Percentiles rank a stretch among this genome's conserved stretches.
phyloP scores from a whole-genome alignment of 1,284 basidiomycete species.

The Rhodotorula sp. region DNA sequence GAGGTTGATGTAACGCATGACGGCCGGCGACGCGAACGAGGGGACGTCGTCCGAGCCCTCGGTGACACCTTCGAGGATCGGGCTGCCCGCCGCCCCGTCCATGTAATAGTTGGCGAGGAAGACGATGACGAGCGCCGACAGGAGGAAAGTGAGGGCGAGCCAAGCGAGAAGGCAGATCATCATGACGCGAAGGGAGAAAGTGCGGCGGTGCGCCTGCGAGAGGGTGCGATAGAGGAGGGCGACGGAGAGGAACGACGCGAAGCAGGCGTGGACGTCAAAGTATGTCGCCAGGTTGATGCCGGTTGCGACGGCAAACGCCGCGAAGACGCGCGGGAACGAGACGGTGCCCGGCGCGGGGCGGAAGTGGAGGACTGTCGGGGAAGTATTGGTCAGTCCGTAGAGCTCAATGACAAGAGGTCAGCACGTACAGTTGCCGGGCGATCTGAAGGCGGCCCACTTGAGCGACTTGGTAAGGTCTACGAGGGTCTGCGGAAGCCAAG shows the following conservation, averaged over 20 bases:
- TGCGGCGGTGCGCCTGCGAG: not conserved
- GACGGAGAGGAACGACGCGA: conserved; percentile 6
- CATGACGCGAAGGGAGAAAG: conserved; percentile 29
- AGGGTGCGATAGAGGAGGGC: conserved; percentile 29
- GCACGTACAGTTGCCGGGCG: conserved; percentile 10
- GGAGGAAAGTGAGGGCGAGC: conserved; percentile 16
- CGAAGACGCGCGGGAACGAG: conserved; percentile 6
- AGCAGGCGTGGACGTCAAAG: conserved; percentile 1
- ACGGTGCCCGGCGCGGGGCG: conserved; percentile 7
- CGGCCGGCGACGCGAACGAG: conserved; percentile 7
- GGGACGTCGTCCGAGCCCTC: not conserved
- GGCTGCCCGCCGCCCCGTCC: conserved; percentile 9
- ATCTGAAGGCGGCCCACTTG: conserved; percentile 13
- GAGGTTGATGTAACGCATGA: conserved; percentile 16
- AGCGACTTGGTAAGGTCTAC: conserved; percentile 14
- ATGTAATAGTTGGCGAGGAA: conserved; percentile 6
- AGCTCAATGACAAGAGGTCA: too few relatives aligned
- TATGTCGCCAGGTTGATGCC: conserved; percentile 28
- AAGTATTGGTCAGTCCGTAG: not conserved
- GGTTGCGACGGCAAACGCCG: conserved; percentile 5
- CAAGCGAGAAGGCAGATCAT: conserved; percentile 20
- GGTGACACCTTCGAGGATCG: not conserved
- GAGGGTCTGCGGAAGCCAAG: conserved; percentile 5
- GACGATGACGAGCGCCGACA: conserved; percentile 8
- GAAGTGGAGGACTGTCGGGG: conserved; percentile 17